Conservation (phyloP, 768 basidiomycete genomes). For the Serendipita sp. region DNA sequence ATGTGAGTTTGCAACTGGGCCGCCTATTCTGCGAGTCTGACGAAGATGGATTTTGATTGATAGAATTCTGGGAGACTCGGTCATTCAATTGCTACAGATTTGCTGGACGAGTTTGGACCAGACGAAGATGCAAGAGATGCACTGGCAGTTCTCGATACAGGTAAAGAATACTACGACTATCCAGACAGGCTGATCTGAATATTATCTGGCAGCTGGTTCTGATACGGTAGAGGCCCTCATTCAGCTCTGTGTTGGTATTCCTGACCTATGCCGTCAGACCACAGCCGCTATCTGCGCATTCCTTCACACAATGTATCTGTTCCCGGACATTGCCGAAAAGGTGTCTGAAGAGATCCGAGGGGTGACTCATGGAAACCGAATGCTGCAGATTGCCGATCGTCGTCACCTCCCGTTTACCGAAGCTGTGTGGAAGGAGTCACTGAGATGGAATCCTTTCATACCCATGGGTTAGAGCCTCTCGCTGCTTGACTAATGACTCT, state of each 20-base stretch:
- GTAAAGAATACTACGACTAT: not conserved
- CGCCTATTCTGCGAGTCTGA: no score
- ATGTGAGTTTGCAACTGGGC: no score
- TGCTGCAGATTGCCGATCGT: not conserved
- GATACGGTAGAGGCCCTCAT: not conserved
- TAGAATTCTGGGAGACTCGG: not conserved
- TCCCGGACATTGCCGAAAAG: not conserved
- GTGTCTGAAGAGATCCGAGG: not conserved
- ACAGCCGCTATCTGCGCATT: not conserved
- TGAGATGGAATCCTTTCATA: not conserved
- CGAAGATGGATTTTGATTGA: no score
- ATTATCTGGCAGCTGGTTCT: not conserved
- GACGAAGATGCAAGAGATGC: not conserved
- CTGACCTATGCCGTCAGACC: not conserved
- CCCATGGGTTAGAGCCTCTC: not conserved
- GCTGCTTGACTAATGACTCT: no score
- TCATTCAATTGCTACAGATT: not conserved
- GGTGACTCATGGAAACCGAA: not conserved
- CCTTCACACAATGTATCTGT: not conserved
- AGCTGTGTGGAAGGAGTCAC: not conserved
- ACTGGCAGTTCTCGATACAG: not conserved
- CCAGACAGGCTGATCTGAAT: not conserved
- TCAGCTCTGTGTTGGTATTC: not conserved
- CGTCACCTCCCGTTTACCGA: not conserved
- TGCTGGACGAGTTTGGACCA: not conserved